These are phyloP conservation scores for Amniculicola lignicola DNA, from an alignment of 495 filamentous ascomycete genomes.

Conservation along the genomic window DNA sequence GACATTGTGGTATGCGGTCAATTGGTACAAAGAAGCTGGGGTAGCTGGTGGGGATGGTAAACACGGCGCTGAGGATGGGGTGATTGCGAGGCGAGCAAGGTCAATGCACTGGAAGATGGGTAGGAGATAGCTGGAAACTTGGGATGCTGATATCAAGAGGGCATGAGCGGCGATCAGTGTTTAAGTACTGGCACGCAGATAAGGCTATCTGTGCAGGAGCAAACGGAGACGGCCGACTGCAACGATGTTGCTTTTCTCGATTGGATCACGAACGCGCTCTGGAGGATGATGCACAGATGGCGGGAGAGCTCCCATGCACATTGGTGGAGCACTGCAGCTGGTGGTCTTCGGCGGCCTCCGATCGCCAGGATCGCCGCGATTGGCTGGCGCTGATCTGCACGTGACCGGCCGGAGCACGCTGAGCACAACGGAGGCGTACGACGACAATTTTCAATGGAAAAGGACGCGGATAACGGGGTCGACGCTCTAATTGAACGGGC, in stretches of 20 bases:
- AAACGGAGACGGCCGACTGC: conserved; percentile 27
- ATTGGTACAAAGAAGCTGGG: neutral
- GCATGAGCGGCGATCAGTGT: conserved; percentile 4
- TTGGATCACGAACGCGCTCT: conserved; percentile 19
- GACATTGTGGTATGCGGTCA: conserved; percentile 34
- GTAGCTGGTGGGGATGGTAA: neutral
- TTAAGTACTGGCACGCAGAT: too few relatives aligned
- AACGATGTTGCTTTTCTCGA: conserved; percentile 27
- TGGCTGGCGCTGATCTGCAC: neutral
- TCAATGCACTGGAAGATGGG: neutral
- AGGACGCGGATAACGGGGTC: too few relatives aligned
- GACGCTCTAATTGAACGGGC: too few relatives aligned
- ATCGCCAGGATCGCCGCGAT: neutral
- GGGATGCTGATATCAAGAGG: conserved; percentile 9
- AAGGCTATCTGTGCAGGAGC: too few relatives aligned
- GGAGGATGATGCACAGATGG: conserved; percentile 11
- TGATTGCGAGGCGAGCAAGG: neutral
- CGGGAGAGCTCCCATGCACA: conserved; percentile 2
- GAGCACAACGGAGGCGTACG: conserved; percentile 10
- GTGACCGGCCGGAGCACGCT: conserved; percentile 2
- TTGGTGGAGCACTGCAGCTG: conserved; percentile 10
- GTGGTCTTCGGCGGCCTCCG: conserved; percentile 30
- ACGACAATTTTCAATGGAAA: neutral
- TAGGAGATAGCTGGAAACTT: neutral
- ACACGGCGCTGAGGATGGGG: neutral